A percentile compares a stretch with the other conserved stretches of the same genome.
These are phyloP conservation scores for Phialophora tarda DNA, from an alignment of 2,329 filamentous ascomycete genomes.

Conservation along the genomic window DNA sequence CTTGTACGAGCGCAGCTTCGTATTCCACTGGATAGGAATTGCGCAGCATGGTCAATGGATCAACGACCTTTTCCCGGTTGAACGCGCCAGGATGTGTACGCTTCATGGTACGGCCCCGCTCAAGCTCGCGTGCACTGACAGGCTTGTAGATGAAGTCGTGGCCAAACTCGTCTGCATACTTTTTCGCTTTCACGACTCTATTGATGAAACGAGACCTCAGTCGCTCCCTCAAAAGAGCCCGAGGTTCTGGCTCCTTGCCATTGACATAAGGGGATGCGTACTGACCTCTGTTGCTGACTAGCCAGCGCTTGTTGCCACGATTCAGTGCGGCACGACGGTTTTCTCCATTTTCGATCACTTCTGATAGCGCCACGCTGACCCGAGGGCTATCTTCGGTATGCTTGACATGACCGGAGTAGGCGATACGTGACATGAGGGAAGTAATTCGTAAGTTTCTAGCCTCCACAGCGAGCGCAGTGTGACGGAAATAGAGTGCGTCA, in stretches of 20 bases:
- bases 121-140: not conserved
- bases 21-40: slow-evolving; percentile 4
- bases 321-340: not conserved
- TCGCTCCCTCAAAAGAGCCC: not conserved
- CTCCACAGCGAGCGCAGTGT: not conserved
- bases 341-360: not conserved
- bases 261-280: not conserved
- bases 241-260: not conserved
- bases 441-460: not conserved
- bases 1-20: not conserved
- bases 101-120: slow-evolving; percentile 5
- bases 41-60: slow-evolving; percentile 9
- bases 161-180: slow-evolving; percentile 9
- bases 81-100: slow-evolving; percentile 10
- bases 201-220: not conserved
- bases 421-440: not conserved
- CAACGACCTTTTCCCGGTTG: slow-evolving; percentile 3
- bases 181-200: not conserved
- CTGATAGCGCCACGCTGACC: not conserved
- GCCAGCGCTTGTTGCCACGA: slow-evolving; percentile 11
- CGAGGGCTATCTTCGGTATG: not conserved
- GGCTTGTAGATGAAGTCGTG: not conserved
- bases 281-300: not conserved
- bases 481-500: not conserved
- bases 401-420: slow-evolving; percentile 12